Percentiles rank a stretch among this genome's conserved stretches.
These are phyloP conservation scores for Sugiyamaella grinbergsii DNA, from an alignment of 1,139 yeast species.

Conservation along the genomic window DNA sequence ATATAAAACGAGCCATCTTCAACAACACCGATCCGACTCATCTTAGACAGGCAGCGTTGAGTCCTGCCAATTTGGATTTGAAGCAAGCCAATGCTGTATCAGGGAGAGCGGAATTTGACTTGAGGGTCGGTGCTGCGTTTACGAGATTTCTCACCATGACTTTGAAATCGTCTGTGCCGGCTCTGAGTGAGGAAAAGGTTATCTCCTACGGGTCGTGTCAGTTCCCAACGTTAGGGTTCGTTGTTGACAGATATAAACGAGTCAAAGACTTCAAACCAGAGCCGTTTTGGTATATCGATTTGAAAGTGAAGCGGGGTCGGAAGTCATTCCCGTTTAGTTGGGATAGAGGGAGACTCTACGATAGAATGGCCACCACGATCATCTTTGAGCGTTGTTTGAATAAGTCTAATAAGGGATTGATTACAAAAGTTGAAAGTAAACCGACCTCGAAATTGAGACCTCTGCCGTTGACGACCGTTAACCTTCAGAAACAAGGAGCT, in stretches of 20 bases:
- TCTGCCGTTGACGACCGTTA: constrained; percentile 93
- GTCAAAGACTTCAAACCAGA: constrained; percentile 73
- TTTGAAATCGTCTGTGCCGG: constrained; percentile 42
- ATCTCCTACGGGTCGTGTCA: constrained; percentile 94
- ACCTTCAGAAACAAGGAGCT: constrained; percentile 85
- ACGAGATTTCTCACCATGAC: constrained; percentile 71
- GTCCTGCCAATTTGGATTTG: constrained; percentile 65
- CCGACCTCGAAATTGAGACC: constrained; percentile 83
- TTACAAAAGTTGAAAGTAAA: constrained; percentile 55
- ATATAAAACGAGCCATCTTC: constrained; percentile 73
- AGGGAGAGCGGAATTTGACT: constrained; percentile 83
- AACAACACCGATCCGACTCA: constrained; percentile 84
- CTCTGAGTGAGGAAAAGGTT: constrained; percentile 37
- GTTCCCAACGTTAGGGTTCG: constrained; percentile 94
- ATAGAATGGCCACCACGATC: constrained; percentile 61
- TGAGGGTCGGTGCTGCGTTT: constrained; percentile 86
- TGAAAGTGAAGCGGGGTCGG: constrained; percentile 49
- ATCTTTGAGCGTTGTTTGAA: constrained; percentile 68
- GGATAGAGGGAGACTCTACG: constrained; percentile 73
- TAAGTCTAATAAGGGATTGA: constrained; percentile 49
- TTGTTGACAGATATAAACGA: constrained; percentile 87
- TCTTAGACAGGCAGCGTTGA: constrained; percentile 69
- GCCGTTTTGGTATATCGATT: constrained; percentile 72
- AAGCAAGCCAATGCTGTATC: constrained; percentile 79
- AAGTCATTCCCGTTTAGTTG: constrained; percentile 55